Evolutionary conservation across 352 stramenopile genomes (phyloP).

Genomic region (Hyaloperonospora brassicae): DNA sequence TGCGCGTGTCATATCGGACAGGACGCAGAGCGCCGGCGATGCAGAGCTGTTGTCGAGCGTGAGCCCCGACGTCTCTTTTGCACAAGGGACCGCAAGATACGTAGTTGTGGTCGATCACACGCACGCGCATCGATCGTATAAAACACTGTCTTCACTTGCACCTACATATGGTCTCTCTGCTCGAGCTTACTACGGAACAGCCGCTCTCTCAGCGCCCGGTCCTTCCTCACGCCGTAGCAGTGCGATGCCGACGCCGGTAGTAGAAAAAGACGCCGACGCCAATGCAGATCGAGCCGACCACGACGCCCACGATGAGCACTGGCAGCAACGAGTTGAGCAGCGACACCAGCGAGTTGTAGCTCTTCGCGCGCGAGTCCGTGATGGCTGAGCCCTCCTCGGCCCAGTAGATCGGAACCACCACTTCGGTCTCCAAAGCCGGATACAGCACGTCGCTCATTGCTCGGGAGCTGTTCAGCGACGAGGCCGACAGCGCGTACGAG

Average conservation of each 20-base stretch:
- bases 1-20: no score
- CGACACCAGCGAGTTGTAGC: conserved; percentile 37
- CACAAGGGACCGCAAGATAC: no score
- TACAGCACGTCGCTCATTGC: conserved; percentile 58
- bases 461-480: conserved; percentile 23
- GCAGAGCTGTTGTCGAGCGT: no score
- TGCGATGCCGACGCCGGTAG: conserved; percentile 29
- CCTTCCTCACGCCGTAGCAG: conserved; percentile 15
- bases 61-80: no score
- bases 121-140: not conserved
- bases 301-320: conserved; percentile 43
- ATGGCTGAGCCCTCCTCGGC: conserved; percentile 43
- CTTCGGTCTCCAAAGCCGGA: conserved; percentile 39
- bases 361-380: conserved; percentile 23
- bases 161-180: not conserved
- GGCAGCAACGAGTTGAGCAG: conserved; percentile 45
- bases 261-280: conserved; percentile 32
- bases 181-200: not conserved
- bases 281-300: conserved; percentile 29
- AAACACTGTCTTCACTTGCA: not conserved
- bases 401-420: conserved; percentile 48
- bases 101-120: no score
- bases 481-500: conserved; percentile 45
- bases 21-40: no score
- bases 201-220: not conserved